Base-by-base conservation (phyloP, 805 yeast species). In the Candida ovalis region DNA sequence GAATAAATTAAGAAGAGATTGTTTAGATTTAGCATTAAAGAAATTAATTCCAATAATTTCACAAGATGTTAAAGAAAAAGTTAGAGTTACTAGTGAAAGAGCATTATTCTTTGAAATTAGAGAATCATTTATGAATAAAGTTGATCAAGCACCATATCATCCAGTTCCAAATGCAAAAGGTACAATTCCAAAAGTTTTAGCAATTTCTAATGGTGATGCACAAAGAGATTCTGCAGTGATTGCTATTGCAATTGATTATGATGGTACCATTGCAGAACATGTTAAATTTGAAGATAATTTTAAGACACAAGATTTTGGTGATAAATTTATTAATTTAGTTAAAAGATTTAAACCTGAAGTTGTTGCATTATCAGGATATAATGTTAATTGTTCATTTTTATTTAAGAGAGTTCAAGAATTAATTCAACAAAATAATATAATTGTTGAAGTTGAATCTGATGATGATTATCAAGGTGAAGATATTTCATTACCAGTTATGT, bases 61-160 rank as follows among this genome's bases (percentile, higher is more conserved):
- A 8, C 73, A 82, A 43, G 87, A 86, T 61, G 83, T 94, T 44
- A 88, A 91, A 53, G 98, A 91, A 59, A 86, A 83, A 46, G 73
- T 92, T 46, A 80, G 89, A 47, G 78, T 85, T 48, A 84, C 77
- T 47, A 86, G 96, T 69, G 87, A 87, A 63, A 77, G 86, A 47
- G 63, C 80, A 39, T 74, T 94, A 40, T 82, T 82, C 44, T 76
- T 74, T 49, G 83, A 84, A 49, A 80, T 92, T 32, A 83, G 98
- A 56, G 75, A 77, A 39, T 72, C 77, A 25, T 86, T 92, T 60
- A 72, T 80, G 63, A 74, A 78, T 21, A 85, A 83, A 59, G 75
- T 94, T 32, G 94, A 92, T 64, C 98, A 91, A 71, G 96, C 98
- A 2, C 97, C 99, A 28, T 91, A 73, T 67, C 82, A 86, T 56